Base-by-base conservation (phyloP, 2,329 filamentous ascomycete species). In the Helminthosporium solani region DNA sequence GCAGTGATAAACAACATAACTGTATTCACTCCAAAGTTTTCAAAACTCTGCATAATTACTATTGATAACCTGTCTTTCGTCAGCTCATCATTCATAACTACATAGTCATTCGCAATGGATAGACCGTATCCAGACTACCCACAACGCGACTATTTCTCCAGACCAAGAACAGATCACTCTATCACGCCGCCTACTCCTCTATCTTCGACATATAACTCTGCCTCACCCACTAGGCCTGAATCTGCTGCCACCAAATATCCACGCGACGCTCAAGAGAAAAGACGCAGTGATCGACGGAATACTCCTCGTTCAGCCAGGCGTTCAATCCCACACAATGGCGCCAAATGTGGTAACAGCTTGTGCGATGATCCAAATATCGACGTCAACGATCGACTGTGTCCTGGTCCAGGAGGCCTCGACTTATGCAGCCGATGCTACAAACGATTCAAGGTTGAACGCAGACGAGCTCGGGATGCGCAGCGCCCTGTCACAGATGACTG, bases 381-480 rank as follows among this genome's bases (percentile, higher is more conserved):
- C 8, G 42, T 19, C 9, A 38, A 52, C 21, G 49, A 52, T 28
- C 15, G 45, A 28, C 42, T 49, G 45, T 52, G 42, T 28, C 38
- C 45, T 23, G 49, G 49, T 40, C 49, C 49, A 15, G 38, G 43
- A 33, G 42, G 39, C 15, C 39, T 48, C 16, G 27, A 46, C 11
- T 33, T 52, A 18, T 52, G 49, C 39, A 46, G 45, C 33, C 42
- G 45, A 40, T 52, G 49, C 27, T 52, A 52, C 46, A 52, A 52
- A 41, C 49, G 49, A 27, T 49, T 49, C 46, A 52, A 52, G 42
- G 36, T 52, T 23, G 49, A 45, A 37, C 49, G 49, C 18, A 46
- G 49, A 35, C 45, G 49, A 43, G 49, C 49, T 27, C 40, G 42
- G 36, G 49, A 52, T 33, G 45, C 19, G 23, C 33, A 46, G 34